These are phyloP conservation scores for Annulohypoxylon truncatum DNA, from an alignment of 2,329 filamentous ascomycete genomes.

Conservation along the genomic window DNA sequence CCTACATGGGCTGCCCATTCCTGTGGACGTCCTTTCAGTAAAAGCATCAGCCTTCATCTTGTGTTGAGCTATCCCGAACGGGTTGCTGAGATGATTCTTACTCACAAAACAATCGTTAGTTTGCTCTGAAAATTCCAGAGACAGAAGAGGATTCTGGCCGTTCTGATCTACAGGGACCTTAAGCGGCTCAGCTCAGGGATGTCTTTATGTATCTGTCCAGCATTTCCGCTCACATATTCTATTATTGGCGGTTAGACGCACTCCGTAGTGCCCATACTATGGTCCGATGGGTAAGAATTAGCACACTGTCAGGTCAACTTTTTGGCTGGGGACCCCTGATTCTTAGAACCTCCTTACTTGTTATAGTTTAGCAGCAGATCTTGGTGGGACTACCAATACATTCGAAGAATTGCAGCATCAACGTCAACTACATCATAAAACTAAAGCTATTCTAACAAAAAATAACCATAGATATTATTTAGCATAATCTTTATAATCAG, in stretches of 20 bases:
- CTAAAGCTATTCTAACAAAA: too few species aligned
- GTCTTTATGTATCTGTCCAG: neutral
- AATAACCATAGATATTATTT: too few species aligned
- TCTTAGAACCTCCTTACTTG: too few species aligned
- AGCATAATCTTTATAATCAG: too few species aligned
- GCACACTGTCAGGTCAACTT: too few species aligned
- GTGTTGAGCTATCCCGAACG: neutral
- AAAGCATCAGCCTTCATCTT: neutral
- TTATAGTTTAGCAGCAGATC: too few species aligned
- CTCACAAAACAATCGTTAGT: neutral
- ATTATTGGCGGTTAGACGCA: neutral
- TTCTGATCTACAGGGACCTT: neutral
- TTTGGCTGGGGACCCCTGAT: too few species aligned
- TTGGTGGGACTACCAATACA: too few species aligned
- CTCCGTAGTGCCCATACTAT: neutral
- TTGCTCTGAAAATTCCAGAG: neutral
- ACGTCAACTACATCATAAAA: too few species aligned
- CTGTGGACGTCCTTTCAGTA: neutral
- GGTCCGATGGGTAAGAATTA: too few species aligned
- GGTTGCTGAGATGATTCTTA: neutral
- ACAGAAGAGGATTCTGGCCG: neutral
- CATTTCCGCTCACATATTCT: neutral
- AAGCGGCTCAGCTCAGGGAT: neutral
- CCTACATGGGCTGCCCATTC: neutral
- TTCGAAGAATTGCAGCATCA: too few species aligned